These are phyloP conservation scores for Artemisia argyi DNA, from an alignment of 129 eudicot genomes.

Conservation along the genomic window DNA sequence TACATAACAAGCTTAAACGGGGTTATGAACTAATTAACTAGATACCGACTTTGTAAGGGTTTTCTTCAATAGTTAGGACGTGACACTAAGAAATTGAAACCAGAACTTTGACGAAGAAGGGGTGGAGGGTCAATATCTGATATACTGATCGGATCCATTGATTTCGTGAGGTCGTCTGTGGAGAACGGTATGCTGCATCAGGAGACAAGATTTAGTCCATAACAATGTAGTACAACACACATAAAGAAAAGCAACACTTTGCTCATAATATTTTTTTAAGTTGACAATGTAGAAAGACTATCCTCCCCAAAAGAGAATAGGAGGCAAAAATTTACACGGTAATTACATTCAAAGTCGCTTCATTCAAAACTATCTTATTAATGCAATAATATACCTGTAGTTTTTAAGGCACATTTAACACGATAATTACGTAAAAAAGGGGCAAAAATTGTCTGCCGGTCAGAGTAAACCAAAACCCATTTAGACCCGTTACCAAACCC, in stretches of 20 bases:
- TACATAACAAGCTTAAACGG: not conserved
- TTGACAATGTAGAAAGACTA: not conserved
- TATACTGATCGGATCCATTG: slow-evolving; percentile 71
- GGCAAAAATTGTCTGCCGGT: too few species aligned
- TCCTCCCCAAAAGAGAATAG: not conserved
- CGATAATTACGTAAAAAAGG: too few species aligned
- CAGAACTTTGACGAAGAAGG: slow-evolving; percentile 65
- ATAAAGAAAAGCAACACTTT: not conserved
- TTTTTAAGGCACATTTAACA: too few species aligned
- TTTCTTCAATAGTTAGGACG: slow-evolving; percentile 34
- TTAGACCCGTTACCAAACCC: not conserved
- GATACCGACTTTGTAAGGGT: slow-evolving; percentile 12
- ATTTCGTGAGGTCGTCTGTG: slow-evolving; percentile 80
- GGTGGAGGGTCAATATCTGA: slow-evolving; percentile 92
- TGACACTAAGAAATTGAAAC: slow-evolving; percentile 57
- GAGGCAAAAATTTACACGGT: not conserved
- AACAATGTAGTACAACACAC: not conserved
- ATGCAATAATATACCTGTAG: too few species aligned
- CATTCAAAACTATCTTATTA: too few species aligned
- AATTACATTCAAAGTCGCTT: too few species aligned
- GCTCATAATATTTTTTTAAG: not conserved
- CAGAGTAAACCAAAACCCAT: too few species aligned
- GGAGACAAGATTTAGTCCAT: slow-evolving; percentile 7
- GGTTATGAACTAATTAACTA: slow-evolving; percentile 16
- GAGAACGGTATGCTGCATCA: slow-evolving; percentile 92